Evolutionary conservation across 805 yeast species (phyloP), one percentile per base, ranked within the genome.

Genomic region (Yamadazyma tumulicola): DNA sequence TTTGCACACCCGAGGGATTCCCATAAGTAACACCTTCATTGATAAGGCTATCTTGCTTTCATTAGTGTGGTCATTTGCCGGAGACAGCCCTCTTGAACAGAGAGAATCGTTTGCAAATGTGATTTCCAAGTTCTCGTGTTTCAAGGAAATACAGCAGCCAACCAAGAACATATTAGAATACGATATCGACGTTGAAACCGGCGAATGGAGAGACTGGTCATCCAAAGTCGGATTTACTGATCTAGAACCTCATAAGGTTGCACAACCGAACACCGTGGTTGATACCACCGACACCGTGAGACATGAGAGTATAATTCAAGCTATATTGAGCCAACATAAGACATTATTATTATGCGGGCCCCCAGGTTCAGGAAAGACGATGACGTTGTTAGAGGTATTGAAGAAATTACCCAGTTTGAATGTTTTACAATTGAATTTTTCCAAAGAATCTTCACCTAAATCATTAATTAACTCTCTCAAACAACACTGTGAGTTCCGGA

Each of bases 351-450:
- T 91, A 15, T 87, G 96, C 58, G 97, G 97, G 2, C 97, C 97
- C 0, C 97, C 97, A 0, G 97, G 97, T 4, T 83, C 96, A 0
- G 97, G 97, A 38, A 91, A 91, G 53, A 89, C 97, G 0, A 89
- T 91, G 97, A 79, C 89, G 0, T 59, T 91, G 13, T 69, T 85
- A 45, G 76, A 81, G 30, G 79, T 87, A 0, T 52, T 91, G 26
- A 62, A 85, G 29, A 66, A 64, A 34, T 69, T 82, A 0, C 70
- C 79, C 0, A 67, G 72, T 11, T 64, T 77, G 39, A 83, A 78
- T 14, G 61, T 87, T 2, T 68, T 79, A 3, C 76, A 86, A 4
- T 55, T 91, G 46, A 91, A 87, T 47, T 87, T 89, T 48, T 86
- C 96, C 1, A 85, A 85, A 42, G 88, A 84, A 13, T 81, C 95